These are phyloP conservation scores for Ormosia emarginata DNA, from an alignment of 306 rosid genomes.

Conservation along the genomic window DNA sequence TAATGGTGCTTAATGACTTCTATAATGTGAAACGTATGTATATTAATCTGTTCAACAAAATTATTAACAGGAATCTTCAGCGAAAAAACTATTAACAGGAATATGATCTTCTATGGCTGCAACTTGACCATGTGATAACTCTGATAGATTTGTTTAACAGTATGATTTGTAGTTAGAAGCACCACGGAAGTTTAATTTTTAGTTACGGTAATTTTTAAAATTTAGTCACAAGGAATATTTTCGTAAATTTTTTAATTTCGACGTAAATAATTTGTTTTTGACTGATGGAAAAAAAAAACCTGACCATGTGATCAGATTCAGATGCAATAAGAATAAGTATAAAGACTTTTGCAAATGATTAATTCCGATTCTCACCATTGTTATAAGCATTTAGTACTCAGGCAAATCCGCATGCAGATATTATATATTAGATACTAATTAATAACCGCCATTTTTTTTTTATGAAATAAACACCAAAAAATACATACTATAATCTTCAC, in stretches of 20 bases:
- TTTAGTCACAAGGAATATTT: no score
- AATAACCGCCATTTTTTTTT: not conserved
- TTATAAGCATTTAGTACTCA: not conserved
- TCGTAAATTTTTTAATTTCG: no score
- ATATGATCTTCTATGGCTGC: not conserved
- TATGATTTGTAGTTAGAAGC: no score
- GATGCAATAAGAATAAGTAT: not conserved
- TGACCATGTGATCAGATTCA: conserved; percentile 9
- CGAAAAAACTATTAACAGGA: not conserved
- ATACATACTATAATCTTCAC: not conserved
- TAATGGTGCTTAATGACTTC: not conserved
- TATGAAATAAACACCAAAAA: not conserved
- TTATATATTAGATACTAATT: no score
- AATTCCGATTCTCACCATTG: not conserved
- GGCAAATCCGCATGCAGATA: not conserved
- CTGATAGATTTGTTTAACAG: no score
- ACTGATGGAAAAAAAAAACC: not conserved
- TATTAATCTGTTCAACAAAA: not conserved
- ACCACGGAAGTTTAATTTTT: no score
- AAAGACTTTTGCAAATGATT: not conserved
- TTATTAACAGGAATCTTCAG: not conserved
- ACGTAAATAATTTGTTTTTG: no score
- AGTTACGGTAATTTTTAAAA: no score
- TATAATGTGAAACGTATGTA: not conserved
- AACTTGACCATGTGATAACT: not conserved